Base-by-base conservation (phyloP, 2,329 filamentous ascomycete genomes). In the Trichoderma pleuroti region DNA sequence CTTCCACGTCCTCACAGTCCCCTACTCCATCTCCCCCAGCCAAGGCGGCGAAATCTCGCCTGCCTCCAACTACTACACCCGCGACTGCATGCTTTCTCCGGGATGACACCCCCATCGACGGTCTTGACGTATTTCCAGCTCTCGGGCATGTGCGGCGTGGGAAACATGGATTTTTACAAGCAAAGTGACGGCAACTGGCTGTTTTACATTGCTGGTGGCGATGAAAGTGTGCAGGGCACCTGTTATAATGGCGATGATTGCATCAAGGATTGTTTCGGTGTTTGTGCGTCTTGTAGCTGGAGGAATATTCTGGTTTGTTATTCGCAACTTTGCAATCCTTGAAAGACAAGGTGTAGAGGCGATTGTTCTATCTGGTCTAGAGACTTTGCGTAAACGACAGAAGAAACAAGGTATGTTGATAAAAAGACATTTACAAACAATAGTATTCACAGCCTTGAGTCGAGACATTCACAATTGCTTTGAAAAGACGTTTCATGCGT, bases 31-130 rank as follows among this genome's bases (percentile, higher is more conserved):
- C 26, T 52, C 64, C 18, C 64, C 64, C 11, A 52, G 64, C 34
- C 42, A 7, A 4, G 52, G 64, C 21, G 49, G 64, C 49, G 34
- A 21, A 2, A n/a, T 67, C 21, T 67, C 18, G 52, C 49, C 26
- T 67, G 64, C 5, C 14, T 67, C 64, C 12, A 42, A 67, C 34
- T 67, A 67, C 52, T 67, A 67, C 21, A 42, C 42, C 49, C 57
- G 52, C 64, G 14, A 42, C 11, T 67, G 52, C 21, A 42, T 67
- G 34, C 9, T 52, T 57, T 28, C 49, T 67, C 34, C 57, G 36
- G 12, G 64, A 52, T 24, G 30, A 57, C 21, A 42, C 64, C 16
- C 64, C 64, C 24, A 28, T 18, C 18, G 24, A 57, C 36, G 10
- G 34, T 34, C 5, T 67, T 52, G 11, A 46, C 39, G 21, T 67